These are phyloP conservation scores for Eutypella sp. DNA, from an alignment of 2,329 filamentous ascomycete species.

Conservation along the genomic window DNA sequence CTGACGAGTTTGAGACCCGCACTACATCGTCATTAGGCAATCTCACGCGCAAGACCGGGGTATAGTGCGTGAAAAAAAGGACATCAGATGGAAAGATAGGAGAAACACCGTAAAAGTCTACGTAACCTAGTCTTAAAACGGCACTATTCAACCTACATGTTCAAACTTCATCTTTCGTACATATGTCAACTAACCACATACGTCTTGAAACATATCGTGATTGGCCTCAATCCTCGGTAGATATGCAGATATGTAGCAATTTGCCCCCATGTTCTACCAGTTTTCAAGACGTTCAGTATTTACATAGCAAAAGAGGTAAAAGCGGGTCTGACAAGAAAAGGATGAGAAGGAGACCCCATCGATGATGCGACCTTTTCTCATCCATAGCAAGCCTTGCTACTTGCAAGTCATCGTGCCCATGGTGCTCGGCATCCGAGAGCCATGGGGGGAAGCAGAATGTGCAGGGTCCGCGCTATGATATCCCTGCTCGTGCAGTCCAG, in stretches of 20 bases:
- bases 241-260: no score
- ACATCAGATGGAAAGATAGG: background rate
- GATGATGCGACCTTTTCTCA: constrained; percentile 5
- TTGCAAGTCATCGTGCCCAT: background rate
- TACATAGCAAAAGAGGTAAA: background rate
- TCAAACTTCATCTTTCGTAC: background rate
- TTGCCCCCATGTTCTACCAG: no score
- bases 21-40: background rate
- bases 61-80: no score
- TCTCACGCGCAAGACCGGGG: background rate
- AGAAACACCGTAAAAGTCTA: background rate
- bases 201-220: background rate
- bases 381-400: background rate
- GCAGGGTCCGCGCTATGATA: background rate
- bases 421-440: background rate
- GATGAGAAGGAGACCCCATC: no score
- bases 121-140: background rate
- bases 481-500: background rate
- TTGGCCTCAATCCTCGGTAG: background rate
- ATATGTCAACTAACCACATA: no score
- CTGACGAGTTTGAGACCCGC: background rate
- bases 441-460: background rate
- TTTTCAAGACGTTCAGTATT: background rate
- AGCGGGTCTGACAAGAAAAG: background rate
- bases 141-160: background rate